Evolutionary conservation across 2,329 filamentous ascomycete genomes (phyloP).

Genomic region (Claviceps arundinis): DNA sequence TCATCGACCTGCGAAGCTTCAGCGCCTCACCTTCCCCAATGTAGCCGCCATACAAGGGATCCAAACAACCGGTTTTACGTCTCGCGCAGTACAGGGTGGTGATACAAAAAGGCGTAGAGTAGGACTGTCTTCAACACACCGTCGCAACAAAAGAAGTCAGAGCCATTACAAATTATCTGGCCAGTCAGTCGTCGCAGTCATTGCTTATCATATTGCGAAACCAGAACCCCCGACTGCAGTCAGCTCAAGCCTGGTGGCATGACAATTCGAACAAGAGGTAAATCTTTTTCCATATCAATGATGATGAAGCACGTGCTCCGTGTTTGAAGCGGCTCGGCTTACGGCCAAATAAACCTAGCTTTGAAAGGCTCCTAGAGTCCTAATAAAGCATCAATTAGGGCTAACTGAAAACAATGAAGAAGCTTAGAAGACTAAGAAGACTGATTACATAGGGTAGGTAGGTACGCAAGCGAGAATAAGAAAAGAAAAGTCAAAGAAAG

Average conservation of each 20-base stretch:
- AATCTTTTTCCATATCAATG: not conserved
- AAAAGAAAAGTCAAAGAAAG: not conserved
- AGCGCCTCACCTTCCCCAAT: not conserved
- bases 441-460: no score
- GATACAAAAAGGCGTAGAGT: not conserved
- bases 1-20: no score
- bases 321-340: no score
- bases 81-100: not conserved
- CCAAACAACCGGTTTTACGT: conserved; percentile 1
- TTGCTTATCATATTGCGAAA: not conserved
- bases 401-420: no score
- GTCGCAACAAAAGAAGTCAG: no score
- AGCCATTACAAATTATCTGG: no score
- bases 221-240: not conserved
- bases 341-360: no score
- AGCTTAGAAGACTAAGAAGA: no score
- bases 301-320: not conserved
- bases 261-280: not conserved
- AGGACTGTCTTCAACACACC: not conserved
- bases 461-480: not conserved
- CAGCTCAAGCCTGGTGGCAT: not conserved
- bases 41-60: not conserved
- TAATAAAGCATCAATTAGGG: no score
- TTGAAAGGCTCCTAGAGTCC: no score
- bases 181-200: no score